These are phyloP conservation scores for Thermochaetoides thermophila DNA, from an alignment of 495 filamentous ascomycete genomes.

Conservation along the genomic window DNA sequence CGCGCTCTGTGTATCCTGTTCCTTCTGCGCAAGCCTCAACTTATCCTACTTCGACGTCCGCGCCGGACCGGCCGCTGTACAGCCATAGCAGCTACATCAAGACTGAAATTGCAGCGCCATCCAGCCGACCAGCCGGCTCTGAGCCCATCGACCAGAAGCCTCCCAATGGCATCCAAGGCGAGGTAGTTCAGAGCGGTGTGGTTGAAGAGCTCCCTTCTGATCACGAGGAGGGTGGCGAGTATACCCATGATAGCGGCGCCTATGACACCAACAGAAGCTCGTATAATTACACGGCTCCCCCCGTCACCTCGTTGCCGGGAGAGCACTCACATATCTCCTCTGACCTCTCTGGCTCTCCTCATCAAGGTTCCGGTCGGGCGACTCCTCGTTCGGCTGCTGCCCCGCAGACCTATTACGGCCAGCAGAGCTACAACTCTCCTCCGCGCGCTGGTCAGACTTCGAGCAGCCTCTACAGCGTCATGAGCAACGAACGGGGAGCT, in stretches of 20 bases:
- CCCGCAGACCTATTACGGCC: conserved; percentile 57
- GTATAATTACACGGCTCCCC: conserved; percentile 58
- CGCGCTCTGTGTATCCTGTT: conserved; percentile 69
- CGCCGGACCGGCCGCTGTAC: conserved; percentile 58
- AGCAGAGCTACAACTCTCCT: conserved; percentile 61
- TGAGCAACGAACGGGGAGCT: conserved; percentile 63
- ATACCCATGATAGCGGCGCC: conserved; percentile 55
- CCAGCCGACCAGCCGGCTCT: conserved; percentile 40
- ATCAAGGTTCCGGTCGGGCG: conserved; percentile 74
- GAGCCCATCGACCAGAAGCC: conserved; percentile 58
- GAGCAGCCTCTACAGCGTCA: conserved; percentile 79
- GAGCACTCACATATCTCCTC: conserved; percentile 74
- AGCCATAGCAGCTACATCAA: conserved; percentile 59
- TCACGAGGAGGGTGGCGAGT: conserved; percentile 62
- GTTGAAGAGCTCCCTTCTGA: conserved; percentile 63
- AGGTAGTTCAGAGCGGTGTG: conserved; percentile 38
- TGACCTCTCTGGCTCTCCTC: conserved; percentile 80
- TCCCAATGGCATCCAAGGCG: conserved; percentile 44
- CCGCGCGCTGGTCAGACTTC: conserved; percentile 55
- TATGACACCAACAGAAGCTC: conserved; percentile 56
- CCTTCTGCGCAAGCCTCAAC: conserved; percentile 52
- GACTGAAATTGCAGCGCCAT: conserved; percentile 83
- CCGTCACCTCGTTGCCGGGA: conserved; percentile 47
- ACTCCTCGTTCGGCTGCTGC: conserved; percentile 65
- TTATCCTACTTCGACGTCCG: conserved; percentile 50